phyloP scores from a whole-genome alignment of 768 basidiomycete species.

The Collybia sordida region DNA sequence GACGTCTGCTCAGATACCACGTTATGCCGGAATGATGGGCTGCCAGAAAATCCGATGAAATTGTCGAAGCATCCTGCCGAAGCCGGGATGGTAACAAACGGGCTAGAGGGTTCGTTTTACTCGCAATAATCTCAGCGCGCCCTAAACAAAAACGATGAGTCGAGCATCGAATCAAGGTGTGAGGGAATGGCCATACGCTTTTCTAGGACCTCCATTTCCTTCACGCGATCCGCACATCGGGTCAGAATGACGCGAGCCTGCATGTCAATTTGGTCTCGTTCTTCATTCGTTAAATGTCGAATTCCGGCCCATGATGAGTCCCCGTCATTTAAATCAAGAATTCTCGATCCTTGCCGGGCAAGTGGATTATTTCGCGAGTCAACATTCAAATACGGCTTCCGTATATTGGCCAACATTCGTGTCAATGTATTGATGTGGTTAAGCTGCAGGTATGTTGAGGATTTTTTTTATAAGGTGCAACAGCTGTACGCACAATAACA shows the following conservation, averaged over 20 bases:
- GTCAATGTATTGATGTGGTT: conserved; percentile 70
- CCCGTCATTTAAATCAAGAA: conserved; percentile 50
- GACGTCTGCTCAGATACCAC: conserved; percentile 83
- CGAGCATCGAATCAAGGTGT: conserved; percentile 15
- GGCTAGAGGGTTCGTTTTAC: conserved; percentile 61
- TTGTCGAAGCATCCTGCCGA: conserved; percentile 49
- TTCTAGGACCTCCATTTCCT: conserved; percentile 85
- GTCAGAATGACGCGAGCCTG: conserved; percentile 85
- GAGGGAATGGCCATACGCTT: conserved; percentile 60
- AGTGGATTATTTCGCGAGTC: conserved; percentile 56
- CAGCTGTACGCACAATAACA: conserved; percentile 49
- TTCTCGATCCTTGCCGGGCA: conserved; percentile 49
- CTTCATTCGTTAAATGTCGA: conserved; percentile 79
- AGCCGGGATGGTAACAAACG: conserved; percentile 74
- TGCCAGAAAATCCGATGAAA: conserved; percentile 72
- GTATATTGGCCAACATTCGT: conserved; percentile 71
- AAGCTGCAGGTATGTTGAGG: conserved; percentile 41
- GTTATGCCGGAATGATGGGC: conserved; percentile 92
- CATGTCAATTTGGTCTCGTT: conserved; percentile 94
- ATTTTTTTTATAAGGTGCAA: background rate
- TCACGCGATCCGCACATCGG: conserved; percentile 84
- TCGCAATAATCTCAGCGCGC: conserved; percentile 65
- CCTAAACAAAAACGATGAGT: conserved; percentile 37
- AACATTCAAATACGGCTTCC: conserved; percentile 86
- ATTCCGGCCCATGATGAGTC: conserved; percentile 60